A percentile compares a stretch with the other conserved stretches of the same genome.
These are phyloP conservation scores for Hibiscus mutabilis DNA, from an alignment of 345 rosid species.

Conservation along the genomic window DNA sequence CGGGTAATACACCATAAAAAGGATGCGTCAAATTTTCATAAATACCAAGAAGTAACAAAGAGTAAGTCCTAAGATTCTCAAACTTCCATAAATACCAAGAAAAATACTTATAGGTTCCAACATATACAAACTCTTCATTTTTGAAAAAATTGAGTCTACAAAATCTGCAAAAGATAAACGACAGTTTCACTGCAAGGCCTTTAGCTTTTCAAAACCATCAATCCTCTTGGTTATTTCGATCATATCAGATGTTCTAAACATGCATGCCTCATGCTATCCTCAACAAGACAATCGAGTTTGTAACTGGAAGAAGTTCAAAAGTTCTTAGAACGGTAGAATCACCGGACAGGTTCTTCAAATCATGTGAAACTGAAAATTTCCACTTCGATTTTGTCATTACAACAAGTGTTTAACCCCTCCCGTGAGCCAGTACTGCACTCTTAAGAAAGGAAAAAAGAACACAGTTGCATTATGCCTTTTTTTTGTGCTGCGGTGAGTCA, in stretches of 20 bases:
- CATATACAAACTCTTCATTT: neutral
- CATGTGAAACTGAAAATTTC: neutral
- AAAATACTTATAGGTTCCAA: neutral
- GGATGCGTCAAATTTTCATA: too few species aligned
- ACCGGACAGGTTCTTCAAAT: neutral
- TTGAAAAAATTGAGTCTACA: neutral
- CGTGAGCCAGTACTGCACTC: neutral
- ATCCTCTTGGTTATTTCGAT: neutral
- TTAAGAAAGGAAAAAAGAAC: neutral
- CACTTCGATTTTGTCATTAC: neutral
- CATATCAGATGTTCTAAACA: neutral
- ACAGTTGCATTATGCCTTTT: neutral
- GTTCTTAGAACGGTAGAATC: neutral
- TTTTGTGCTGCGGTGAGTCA: neutral
- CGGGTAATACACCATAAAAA: too few species aligned
- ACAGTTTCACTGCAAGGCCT: neutral
- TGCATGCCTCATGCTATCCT: neutral
- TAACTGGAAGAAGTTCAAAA: neutral
- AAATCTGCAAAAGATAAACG: neutral
- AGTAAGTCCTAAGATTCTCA: neutral
- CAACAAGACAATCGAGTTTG: neutral
- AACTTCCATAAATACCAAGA: neutral
- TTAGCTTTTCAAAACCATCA: constrained; percentile 2
- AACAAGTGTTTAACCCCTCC: too few species aligned
- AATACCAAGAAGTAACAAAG: too few species aligned